Evolutionary conservation across 2,329 filamentous ascomycete genomes (phyloP).

Genomic region (Fusarium devonianum): DNA sequence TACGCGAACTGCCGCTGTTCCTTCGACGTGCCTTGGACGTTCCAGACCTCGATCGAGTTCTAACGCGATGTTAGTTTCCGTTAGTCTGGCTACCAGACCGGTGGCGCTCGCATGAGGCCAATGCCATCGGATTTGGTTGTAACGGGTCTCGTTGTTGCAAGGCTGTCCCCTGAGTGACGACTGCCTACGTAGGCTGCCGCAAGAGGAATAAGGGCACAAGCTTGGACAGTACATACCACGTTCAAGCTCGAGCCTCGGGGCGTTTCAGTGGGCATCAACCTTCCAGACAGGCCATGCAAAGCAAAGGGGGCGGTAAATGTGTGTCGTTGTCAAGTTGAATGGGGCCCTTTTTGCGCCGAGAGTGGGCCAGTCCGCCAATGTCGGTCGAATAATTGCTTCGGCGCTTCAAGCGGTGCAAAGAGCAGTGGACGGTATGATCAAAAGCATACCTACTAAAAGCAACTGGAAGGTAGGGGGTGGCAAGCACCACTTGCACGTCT

Average conservation of each 20-base stretch:
- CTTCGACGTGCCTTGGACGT: conserved; percentile 14
- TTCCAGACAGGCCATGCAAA: conserved; percentile 27
- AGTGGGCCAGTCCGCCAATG: conserved; percentile 1
- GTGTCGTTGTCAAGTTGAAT: conserved; percentile 20
- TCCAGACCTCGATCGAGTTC: conserved; percentile 34
- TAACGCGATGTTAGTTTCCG: conserved; percentile 7
- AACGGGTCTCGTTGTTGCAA: conserved; percentile 22
- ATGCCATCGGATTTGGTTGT: conserved; percentile 12
- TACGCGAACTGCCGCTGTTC: conserved; percentile 4
- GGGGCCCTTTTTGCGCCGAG: conserved; percentile 26
- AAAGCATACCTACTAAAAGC: too few species aligned
- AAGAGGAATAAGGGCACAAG: conserved; percentile 23
- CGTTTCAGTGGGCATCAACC: conserved; percentile 9
- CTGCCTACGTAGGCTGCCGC: conserved; percentile 24
- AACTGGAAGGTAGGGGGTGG: too few species aligned
- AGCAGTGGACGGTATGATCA: too few species aligned
- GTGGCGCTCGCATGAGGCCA: conserved; percentile 33
- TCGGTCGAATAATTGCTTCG: conserved; percentile 7
- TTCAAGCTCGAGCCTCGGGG: conserved; percentile 14
- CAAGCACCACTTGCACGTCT: too few species aligned
- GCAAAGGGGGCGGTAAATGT: conserved; percentile 14
- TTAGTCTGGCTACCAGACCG: conserved; percentile 21
- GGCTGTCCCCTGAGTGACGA: conserved; percentile 32
- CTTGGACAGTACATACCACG: conserved; percentile 11
- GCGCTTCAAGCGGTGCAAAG: too few species aligned